Percentiles rank a stretch among this genome's conserved stretches.
These are phyloP conservation scores for Linum usitatissimum DNA, from an alignment of 345 rosid genomes.

Conservation along the genomic window DNA sequence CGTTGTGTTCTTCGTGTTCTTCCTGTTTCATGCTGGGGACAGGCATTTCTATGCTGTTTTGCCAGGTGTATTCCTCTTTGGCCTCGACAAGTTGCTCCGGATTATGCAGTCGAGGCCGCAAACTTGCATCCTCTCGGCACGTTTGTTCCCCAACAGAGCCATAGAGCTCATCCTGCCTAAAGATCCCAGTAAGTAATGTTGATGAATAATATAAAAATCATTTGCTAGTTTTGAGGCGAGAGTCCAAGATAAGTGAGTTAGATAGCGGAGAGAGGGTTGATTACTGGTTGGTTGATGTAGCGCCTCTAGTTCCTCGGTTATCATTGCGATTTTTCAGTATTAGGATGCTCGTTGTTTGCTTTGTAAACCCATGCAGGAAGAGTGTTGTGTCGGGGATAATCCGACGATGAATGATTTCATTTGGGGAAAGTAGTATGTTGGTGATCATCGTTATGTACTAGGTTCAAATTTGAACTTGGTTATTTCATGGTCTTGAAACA, in stretches of 20 bases:
- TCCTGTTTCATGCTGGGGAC: slow-evolving; percentile 82
- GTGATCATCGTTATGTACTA: neutral
- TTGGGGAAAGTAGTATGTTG: neutral
- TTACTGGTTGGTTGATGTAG: too few relatives aligned
- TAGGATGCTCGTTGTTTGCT: neutral
- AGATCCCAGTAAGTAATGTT: slow-evolving; percentile 39
- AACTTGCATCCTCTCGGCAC: slow-evolving; percentile 43
- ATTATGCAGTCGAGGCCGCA: slow-evolving; percentile 54
- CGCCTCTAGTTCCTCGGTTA: too few relatives aligned
- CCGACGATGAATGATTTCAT: neutral
- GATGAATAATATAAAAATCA: too few relatives aligned
- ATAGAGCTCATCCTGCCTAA: slow-evolving; percentile 61
- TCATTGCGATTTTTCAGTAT: neutral
- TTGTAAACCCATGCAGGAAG: neutral
- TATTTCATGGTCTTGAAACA: too few relatives aligned
- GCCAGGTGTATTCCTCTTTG: slow-evolving; percentile 66
- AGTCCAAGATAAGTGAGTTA: too few relatives aligned
- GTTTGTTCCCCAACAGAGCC: slow-evolving; percentile 44
- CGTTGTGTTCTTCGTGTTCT: slow-evolving; percentile 49
- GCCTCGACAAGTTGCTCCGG: slow-evolving; percentile 61
- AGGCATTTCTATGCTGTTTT: slow-evolving; percentile 66
- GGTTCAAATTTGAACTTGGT: neutral
- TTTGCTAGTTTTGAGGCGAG: too few relatives aligned
- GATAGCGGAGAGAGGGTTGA: too few relatives aligned
- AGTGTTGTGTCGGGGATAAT: neutral